These are phyloP conservation scores for Pythium vanterpoolii DNA, from an alignment of 352 stramenopile genomes.

Conservation along the genomic window DNA sequence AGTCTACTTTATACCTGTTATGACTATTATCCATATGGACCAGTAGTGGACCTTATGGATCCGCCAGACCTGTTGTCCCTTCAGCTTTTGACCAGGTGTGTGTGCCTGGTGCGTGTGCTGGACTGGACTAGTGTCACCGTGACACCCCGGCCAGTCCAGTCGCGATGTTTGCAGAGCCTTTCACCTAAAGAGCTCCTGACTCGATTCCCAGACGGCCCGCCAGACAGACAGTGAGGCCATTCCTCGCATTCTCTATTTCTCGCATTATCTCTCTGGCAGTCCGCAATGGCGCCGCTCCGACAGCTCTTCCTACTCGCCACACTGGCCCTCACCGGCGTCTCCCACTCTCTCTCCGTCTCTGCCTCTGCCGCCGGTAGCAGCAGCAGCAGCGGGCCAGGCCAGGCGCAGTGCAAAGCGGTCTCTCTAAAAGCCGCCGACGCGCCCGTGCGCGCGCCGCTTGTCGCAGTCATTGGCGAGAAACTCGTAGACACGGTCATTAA, in stretches of 20 bases:
- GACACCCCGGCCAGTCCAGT: too few species aligned
- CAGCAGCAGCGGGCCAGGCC: neutral
- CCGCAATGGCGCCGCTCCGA: neutral
- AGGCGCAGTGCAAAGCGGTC: conserved; percentile 16
- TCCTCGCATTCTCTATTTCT: neutral
- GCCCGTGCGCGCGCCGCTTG: conserved; percentile 26
- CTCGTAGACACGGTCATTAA: conserved; percentile 17
- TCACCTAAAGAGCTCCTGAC: neutral
- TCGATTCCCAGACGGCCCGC: neutral
- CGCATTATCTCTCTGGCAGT: neutral
- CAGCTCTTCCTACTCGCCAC: neutral
- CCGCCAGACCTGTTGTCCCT: neutral
- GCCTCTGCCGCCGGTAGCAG: neutral
- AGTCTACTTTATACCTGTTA: neutral
- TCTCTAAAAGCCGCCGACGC: conserved; percentile 25
- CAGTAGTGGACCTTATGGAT: neutral
- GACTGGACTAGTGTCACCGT: neutral
- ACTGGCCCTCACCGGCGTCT: neutral
- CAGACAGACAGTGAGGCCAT: neutral
- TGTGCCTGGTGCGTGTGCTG: neutral
- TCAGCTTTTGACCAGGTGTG: neutral
- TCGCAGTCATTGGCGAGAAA: conserved; percentile 11
- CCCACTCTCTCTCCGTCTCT: neutral
- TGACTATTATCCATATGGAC: neutral
- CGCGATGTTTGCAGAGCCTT: too few species aligned